A percentile compares a stretch with the other conserved stretches of the same genome.
Evolutionary conservation across 768 basidiomycete genomes (phyloP).

Genomic region (Udeniomyces megalosporus): DNA sequence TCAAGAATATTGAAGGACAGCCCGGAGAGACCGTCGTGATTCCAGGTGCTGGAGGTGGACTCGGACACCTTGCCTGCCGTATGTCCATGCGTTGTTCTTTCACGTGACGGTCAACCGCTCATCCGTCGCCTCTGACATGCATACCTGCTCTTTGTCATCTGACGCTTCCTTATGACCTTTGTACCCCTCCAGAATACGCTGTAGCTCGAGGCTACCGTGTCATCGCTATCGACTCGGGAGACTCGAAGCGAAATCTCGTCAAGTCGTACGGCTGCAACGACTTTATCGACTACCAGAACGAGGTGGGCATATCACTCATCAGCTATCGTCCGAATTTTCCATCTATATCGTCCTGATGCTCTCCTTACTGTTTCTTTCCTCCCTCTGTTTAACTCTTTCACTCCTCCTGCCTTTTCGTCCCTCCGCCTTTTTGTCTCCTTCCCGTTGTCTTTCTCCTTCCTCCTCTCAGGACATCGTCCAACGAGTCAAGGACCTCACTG

Average conservation of each 20-base stretch:
- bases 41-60: slow-evolving; percentile 37
- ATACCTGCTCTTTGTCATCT: neutral
- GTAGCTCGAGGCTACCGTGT: slow-evolving; percentile 39
- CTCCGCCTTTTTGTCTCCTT: too few species aligned
- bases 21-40: neutral
- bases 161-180: neutral
- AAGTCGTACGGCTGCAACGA: slow-evolving; percentile 49
- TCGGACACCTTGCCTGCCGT: slow-evolving; percentile 69
- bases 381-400: neutral
- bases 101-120: too few species aligned
- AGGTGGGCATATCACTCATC: too few species aligned
- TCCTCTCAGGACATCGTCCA: slow-evolving; percentile 42
- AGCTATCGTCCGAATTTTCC: too few species aligned
- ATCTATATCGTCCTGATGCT: too few species aligned
- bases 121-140: neutral
- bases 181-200: neutral
- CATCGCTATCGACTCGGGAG: slow-evolving; percentile 65
- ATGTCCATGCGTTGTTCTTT: slow-evolving; percentile 41
- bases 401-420: too few species aligned
- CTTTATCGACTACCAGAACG: slow-evolving; percentile 53
- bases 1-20: neutral
- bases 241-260: slow-evolving; percentile 50
- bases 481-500: slow-evolving; percentile 47
- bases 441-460: neutral
- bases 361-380: too few species aligned